Evolutionary conservation across 176 grass and related monocot genomes (phyloP), one percentile per base, ranked within the genome.

Genomic region (Carex pumila): DNA sequence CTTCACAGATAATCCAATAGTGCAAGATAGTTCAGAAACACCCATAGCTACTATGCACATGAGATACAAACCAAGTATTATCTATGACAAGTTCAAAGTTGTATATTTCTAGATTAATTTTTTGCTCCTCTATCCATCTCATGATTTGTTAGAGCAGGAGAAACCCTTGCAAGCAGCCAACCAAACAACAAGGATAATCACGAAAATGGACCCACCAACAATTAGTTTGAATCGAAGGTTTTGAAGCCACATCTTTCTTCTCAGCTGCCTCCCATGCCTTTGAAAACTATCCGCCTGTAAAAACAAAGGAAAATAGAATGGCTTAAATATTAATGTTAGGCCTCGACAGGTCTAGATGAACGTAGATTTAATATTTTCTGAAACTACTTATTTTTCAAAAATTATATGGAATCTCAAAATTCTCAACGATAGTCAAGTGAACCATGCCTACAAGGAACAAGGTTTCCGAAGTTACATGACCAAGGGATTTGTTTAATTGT

Each of bases 161-260:
- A 98, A 93, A 37, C 95, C 95, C 74, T 74, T 71, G 71, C 92
- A 98, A 63, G 86, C 75, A 87, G 94, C 88, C 60, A 98, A 87
- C 96, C 96, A 99, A 52, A 99, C 30, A 75, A 99, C 79, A 45
- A 99, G 83, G 18, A 94, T 86, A 58, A 95, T 71, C 56, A 71
- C 79, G 2, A 64, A 73, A 21, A 99, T 19, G 15, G 9, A 89
- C 12, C 96, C 90, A 65, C 86, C 91, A 59, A 99, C 84, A 89
- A 95, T 94, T 66, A 99, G 77, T 87, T 95, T 99, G 65, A 94
- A 95, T 85, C 74, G 88, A 79, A 99, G 87, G 66, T 92, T 99
- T 86, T 99, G 93, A 76, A 99, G 89, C 96, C 96, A 99, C 96
- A 99, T 99, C 78, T 99, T 99, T 58, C 93, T 79, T 60, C 96